These are phyloP conservation scores for Yarrowia divulgata DNA, from an alignment of 805 yeast genomes.

Conservation along the genomic window DNA sequence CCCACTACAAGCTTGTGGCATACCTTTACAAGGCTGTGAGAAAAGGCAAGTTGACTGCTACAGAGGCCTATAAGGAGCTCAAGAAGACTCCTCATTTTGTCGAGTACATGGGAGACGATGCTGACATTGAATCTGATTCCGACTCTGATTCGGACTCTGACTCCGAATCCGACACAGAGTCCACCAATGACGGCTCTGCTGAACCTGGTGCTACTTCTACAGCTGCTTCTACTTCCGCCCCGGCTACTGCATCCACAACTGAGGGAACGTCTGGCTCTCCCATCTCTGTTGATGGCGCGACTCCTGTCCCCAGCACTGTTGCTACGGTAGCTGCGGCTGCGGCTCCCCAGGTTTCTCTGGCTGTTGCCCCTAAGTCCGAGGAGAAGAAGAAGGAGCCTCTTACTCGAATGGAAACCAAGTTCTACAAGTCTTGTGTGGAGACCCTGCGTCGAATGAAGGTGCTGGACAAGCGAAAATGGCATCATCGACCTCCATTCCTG, in stretches of 20 bases:
- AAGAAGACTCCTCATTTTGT: conserved; percentile 51
- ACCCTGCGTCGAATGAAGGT: conserved; percentile 58
- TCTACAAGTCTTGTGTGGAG: conserved; percentile 53
- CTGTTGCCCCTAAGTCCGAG: neutral
- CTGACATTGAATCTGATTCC: neutral
- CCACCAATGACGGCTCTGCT: neutral
- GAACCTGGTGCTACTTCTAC: neutral
- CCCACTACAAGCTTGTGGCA: conserved; percentile 73
- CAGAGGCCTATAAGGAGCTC: conserved; percentile 54
- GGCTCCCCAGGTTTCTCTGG: neutral
- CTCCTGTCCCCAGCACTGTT: neutral
- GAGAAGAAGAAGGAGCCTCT: conserved; percentile 11
- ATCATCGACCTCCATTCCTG: conserved; percentile 80
- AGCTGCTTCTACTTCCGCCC: too few species aligned
- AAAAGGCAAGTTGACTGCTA: conserved; percentile 50
- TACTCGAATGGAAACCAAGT: conserved; percentile 13
- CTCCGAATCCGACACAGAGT: neutral
- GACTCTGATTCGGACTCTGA: neutral
- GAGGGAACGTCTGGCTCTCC: conserved; percentile 8
- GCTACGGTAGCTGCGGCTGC: neutral
- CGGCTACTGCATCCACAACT: neutral
- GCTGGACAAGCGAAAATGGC: conserved; percentile 87
- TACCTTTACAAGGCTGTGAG: conserved; percentile 63
- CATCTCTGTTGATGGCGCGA: neutral
- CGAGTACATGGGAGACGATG: conserved; percentile 43